A percentile compares a stretch with the other conserved stretches of the same genome.
Conservation (phyloP, 305 asterid species). For the Fraxinus paxiana region DNA sequence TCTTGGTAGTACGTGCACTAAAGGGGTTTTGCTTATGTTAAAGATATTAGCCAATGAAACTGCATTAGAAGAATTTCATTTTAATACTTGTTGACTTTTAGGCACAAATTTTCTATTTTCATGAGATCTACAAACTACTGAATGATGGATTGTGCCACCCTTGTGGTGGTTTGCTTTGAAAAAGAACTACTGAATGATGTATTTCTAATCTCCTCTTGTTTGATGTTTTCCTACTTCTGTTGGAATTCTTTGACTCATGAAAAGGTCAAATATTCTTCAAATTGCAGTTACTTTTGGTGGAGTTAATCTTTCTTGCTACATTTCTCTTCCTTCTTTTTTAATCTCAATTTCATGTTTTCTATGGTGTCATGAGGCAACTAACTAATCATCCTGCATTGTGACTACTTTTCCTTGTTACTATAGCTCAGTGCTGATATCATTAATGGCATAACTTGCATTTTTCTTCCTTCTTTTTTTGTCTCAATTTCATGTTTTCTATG, state of each 20-base stretch:
- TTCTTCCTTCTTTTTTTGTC: background rate
- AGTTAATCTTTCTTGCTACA: background rate
- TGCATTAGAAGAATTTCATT: background rate
- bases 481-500: constrained; percentile 6
- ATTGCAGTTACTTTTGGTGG: background rate
- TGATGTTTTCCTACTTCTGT: background rate
- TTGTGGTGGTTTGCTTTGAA: background rate
- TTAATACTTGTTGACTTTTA: background rate
- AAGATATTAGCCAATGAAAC: constrained; percentile 1
- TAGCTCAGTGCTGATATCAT: constrained; percentile 17
- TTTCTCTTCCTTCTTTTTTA: background rate
- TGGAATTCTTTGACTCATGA: background rate
- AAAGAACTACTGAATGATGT: background rate
- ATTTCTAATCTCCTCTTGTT: background rate
- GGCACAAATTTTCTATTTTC: background rate
- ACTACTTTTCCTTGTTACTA: background rate
- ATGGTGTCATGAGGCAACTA: background rate
- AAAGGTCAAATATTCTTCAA: constrained; percentile 9
- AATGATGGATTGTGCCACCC: background rate
- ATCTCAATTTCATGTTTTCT: constrained; percentile 4
- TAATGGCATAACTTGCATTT: constrained; percentile 35
- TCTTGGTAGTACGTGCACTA: background rate
- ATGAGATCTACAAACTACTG: background rate
- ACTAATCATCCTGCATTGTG: constrained; percentile 1
- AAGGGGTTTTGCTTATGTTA: background rate